Percentiles rank a stretch among this genome's conserved stretches.
Conservation (phyloP, 2,329 filamentous ascomycete genomes). For the Fusarium anguioides region DNA sequence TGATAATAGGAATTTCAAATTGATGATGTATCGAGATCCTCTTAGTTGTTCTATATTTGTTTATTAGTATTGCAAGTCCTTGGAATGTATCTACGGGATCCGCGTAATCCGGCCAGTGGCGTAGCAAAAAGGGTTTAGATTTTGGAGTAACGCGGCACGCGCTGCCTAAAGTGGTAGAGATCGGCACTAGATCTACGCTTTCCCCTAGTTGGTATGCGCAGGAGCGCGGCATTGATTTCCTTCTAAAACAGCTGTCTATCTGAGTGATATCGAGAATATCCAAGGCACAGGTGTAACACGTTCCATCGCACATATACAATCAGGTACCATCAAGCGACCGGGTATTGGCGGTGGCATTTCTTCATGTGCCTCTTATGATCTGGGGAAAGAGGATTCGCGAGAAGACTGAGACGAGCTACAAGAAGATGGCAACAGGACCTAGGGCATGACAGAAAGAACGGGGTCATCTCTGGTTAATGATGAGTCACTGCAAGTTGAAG, state of each 20-base stretch:
- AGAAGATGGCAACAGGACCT: slow-evolving; percentile 5
- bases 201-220: neutral
- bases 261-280: neutral
- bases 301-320: neutral
- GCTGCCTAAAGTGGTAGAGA: neutral
- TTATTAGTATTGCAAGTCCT: neutral
- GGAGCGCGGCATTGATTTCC: neutral
- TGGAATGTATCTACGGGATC: neutral
- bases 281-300: neutral
- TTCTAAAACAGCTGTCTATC: too few relatives aligned
- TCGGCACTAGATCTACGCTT: rapidly evolving
- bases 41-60: too few relatives aligned
- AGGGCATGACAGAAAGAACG: neutral
- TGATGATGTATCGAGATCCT: too few relatives aligned
- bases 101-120: neutral
- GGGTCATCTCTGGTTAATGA: too few relatives aligned
- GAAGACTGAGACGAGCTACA: slow-evolving; percentile 11
- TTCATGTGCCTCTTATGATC: slow-evolving; percentile 16
- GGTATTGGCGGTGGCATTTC: slow-evolving; percentile 1
- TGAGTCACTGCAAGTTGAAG: too few relatives aligned
- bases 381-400: slow-evolving; percentile 24
- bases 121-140: too few relatives aligned
- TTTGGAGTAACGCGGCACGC: neutral
- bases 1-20: too few relatives aligned
- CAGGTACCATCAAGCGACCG: neutral